Base-by-base conservation (phyloP, 768 basidiomycete genomes). In the Ephemerocybe angulata region DNA sequence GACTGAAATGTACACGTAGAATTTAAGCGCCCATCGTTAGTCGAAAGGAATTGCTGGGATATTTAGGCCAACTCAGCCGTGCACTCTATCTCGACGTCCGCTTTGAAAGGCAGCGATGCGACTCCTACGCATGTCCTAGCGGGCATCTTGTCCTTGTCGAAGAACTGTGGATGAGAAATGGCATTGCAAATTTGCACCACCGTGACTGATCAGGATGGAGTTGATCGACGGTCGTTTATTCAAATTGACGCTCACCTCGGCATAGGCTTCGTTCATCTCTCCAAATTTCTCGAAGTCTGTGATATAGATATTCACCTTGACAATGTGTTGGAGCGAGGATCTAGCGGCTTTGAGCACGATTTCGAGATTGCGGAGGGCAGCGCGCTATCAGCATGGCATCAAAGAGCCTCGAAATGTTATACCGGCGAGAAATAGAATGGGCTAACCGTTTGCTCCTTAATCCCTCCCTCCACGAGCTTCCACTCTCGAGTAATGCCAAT, bases 121-220 rank as follows among this genome's bases (percentile, higher is more conserved):
- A 60, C 60, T 13, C 55, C 54, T 21, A 60, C 60, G 37, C 57
- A 58, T 6, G 60, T 58, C 38, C 60, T 57, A 4, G 60, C 60
- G 3, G 60, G 59, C 40, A 57, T 40, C 13, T 46, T 47, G 8
- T 55, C 37, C 19, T 54, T 46, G 22, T 57, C 48, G 25, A 55
- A 60, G 49, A 58, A 60, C 60, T 60, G 41, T n/a, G 50, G 27
- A 7, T 41, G 22, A 4, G 28, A 38, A n/a, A 6, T 46, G 33
- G 47, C 25, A 24, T 24, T 47, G n/a, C 33, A 29, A 12, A 42
- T 6, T 33, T 17, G 48, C n/a, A n/a, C n/a, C n/a, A n/a, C n/a
- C n/a, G n/a, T n/a, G n/a, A n/a, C n/a, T n/a, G n/a, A n/a, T n/a
- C n/a, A n/a, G n/a, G n/a, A n/a, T n/a, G n/a, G n/a, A n/a, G n/a